A percentile compares a stretch with the other conserved stretches of the same genome.
Evolutionary conservation across 139 green algal species (phyloP).

Genomic region (Zygnema circumcarinatum): DNA sequence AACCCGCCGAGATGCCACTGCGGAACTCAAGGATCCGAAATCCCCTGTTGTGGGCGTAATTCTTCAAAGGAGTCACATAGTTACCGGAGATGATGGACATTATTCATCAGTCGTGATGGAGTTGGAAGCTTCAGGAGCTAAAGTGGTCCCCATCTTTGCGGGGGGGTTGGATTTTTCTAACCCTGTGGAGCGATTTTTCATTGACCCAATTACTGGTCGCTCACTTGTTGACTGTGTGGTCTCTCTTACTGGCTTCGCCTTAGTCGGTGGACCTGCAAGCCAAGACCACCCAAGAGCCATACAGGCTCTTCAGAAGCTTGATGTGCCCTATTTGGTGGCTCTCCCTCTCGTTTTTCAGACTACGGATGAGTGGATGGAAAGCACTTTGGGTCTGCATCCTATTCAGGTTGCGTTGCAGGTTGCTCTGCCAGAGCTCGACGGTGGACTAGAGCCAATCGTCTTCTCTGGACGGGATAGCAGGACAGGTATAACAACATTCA

Average conservation of each 20-base stretch:
- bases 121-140: conserved; percentile 90
- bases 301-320: conserved; percentile 90
- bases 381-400: conserved; percentile 94
- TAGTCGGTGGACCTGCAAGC: conserved; percentile 91
- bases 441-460: conserved; percentile 97
- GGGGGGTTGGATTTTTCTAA: conserved; percentile 95
- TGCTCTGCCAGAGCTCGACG: conserved; percentile 98
- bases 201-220: conserved; percentile 84
- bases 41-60: conserved; percentile 94
- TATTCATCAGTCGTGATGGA: conserved; percentile 84
- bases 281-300: conserved; percentile 97
- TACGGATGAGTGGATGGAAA: conserved; percentile 98
- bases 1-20: conserved; percentile 82
- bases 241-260: conserved; percentile 87
- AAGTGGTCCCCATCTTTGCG: conserved; percentile 96
- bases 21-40: conserved; percentile 67
- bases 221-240: conserved; percentile 90
- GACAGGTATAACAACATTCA: too few species aligned
- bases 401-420: conserved; percentile 92
- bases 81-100: conserved; percentile 93
- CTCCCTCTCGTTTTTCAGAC: conserved; percentile 99
- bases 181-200: conserved; percentile 98
- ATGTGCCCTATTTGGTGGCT: conserved; percentile 97
- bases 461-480: conserved; percentile 95
- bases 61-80: conserved; percentile 95